These are phyloP conservation scores for Lentinula novae-zelandiae DNA, from an alignment of 1,284 basidiomycete genomes.

Conservation along the genomic window DNA sequence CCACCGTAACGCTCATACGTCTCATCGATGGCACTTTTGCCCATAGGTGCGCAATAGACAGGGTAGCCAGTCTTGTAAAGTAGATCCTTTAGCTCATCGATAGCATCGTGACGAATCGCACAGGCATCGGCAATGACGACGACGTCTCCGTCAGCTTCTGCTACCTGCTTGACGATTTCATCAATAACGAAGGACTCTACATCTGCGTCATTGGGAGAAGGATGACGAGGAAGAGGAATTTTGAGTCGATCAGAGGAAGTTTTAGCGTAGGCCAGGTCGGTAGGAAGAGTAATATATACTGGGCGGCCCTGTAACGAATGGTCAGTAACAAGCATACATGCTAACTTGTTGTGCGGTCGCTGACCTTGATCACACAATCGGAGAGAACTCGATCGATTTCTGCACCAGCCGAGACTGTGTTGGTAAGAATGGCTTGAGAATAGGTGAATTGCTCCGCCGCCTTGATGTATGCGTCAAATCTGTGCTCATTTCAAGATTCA, in stretches of 20 bases:
- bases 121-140: conserved; percentile 90
- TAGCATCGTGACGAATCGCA: conserved; percentile 75
- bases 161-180: conserved; percentile 64
- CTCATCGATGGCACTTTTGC: conserved; percentile 82
- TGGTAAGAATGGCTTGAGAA: conserved; percentile 60
- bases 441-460: conserved; percentile 77
- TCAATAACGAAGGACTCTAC: conserved; percentile 73
- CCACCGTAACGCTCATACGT: conserved; percentile 85
- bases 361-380: conserved; percentile 64
- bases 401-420: conserved; percentile 50
- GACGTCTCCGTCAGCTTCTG: conserved; percentile 60
- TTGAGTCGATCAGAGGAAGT: conserved; percentile 67
- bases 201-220: conserved; percentile 52
- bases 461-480: conserved; percentile 76
- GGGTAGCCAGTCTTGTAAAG: conserved; percentile 71
- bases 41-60: conserved; percentile 85
- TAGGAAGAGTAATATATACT: conserved; percentile 87
- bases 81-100: conserved; percentile 66
- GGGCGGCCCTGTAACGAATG: conserved; percentile 61
- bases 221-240: conserved; percentile 52
- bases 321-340: not conserved
- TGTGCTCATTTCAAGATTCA: conserved; percentile 21
- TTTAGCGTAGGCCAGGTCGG: conserved; percentile 72
- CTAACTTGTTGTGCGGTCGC: conserved; percentile 14
- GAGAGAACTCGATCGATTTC: conserved; percentile 83